Conservation (phyloP, 2,329 filamentous ascomycete species). For the Torrubiella hemipterigena region DNA sequence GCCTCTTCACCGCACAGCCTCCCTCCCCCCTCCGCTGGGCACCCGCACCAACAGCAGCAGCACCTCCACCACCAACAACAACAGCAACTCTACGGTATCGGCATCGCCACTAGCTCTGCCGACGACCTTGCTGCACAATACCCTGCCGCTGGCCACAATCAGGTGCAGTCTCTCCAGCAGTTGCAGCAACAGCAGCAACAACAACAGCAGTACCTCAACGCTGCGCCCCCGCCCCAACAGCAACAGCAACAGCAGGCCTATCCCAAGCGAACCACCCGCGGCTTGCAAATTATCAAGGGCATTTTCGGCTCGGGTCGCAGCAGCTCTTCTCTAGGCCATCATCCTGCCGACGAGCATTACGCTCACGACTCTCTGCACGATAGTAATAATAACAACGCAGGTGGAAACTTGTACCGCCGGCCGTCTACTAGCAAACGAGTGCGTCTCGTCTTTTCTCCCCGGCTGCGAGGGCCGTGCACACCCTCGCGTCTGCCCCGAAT, state of each 20-base stretch:
- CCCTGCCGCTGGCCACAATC: slow-evolving; percentile 7
- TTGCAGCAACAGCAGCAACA: slow-evolving; percentile 18
- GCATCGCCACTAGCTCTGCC: slow-evolving; percentile 13
- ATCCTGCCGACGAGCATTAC: slow-evolving; percentile 13
- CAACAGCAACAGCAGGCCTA: slow-evolving; percentile 12
- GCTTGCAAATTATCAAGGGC: slow-evolving; percentile 34
- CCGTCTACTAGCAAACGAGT: slow-evolving; percentile 43
- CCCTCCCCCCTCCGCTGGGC: too few species aligned
- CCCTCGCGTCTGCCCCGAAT: slow-evolving; percentile 15
- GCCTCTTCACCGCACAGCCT: slow-evolving; percentile 11
- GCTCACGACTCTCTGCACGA: slow-evolving; percentile 13
- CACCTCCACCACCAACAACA: slow-evolving; percentile 16
- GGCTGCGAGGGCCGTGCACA: slow-evolving; percentile 25
- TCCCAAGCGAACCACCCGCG: slow-evolving; percentile 33
- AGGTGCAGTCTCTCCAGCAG: slow-evolving; percentile 14
- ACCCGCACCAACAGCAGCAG: slow-evolving; percentile 13
- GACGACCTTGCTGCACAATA: too few species aligned
- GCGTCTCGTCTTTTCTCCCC: slow-evolving; percentile 24
- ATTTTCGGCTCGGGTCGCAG: slow-evolving; percentile 32
- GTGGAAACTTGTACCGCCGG: slow-evolving; percentile 37
- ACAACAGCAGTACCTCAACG: slow-evolving; percentile 6
- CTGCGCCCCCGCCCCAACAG: slow-evolving; percentile 23
- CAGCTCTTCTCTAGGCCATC: slow-evolving; percentile 14
- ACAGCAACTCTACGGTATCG: slow-evolving; percentile 18
- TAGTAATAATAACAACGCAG: slow-evolving; percentile 35